phyloP scores from a whole-genome alignment of 805 yeast genomes.

The Metschnikowia reukaufii region DNA sequence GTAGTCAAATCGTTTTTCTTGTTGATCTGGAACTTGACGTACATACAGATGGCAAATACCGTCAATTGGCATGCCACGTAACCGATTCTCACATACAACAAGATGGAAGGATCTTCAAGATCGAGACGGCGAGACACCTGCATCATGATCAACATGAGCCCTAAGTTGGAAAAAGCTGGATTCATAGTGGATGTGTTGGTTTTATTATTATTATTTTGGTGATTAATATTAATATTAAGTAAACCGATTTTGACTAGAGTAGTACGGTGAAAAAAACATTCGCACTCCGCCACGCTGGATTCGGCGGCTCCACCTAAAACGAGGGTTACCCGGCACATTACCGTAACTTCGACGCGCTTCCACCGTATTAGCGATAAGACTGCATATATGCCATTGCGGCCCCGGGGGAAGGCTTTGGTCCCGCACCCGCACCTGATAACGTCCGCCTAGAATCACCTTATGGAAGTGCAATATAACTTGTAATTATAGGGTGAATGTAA shows the following conservation, averaged over 20 bases:
- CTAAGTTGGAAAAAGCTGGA: constrained; percentile 84
- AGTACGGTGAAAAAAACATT: no score
- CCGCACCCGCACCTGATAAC: no score
- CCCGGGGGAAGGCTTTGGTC: no score
- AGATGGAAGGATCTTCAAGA: constrained; percentile 76
- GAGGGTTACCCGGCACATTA: constrained; percentile 3
- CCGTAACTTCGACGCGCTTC: not conserved
- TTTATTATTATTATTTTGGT: not conserved
- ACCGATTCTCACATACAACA: constrained; percentile 71
- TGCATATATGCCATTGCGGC: no score
- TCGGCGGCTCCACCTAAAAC: no score
- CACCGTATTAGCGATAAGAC: not conserved
- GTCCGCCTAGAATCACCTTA: no score
- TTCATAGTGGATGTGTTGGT: constrained; percentile 53
- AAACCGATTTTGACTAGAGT: no score
- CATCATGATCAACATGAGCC: constrained; percentile 94
- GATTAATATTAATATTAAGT: no score
- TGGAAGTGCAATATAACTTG: no score
- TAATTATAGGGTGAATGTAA: no score
- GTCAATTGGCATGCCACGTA: constrained; percentile 66
- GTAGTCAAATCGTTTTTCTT: constrained; percentile 88
- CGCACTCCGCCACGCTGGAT: no score
- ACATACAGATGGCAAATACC: constrained; percentile 65
- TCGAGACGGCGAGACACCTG: constrained; percentile 87
- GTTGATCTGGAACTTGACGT: constrained; percentile 58